These are phyloP conservation scores for Syzygium aromaticum DNA, from an alignment of 345 rosid genomes.

Conservation along the genomic window DNA sequence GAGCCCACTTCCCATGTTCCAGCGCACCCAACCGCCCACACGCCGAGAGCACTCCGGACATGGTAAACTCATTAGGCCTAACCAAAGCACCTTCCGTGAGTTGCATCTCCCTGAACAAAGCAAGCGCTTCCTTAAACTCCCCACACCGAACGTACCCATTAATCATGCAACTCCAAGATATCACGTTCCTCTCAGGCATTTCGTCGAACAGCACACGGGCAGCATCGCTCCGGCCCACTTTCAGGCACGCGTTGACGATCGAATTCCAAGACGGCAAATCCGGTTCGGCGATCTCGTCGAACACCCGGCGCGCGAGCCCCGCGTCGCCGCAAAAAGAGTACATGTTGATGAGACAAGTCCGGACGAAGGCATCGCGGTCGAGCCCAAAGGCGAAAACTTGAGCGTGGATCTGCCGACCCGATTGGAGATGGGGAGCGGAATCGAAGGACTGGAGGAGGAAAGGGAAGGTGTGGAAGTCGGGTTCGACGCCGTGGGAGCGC, in stretches of 20 bases:
- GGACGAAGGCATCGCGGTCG: conserved; percentile 16
- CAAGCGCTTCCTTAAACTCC: conserved; percentile 32
- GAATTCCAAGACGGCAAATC: conserved; percentile 58
- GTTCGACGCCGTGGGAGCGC: conserved; percentile 37
- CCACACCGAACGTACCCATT: conserved; percentile 42
- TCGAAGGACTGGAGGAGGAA: conserved; percentile 33
- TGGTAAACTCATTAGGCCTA: conserved; percentile 37
- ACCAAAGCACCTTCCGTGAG: conserved; percentile 5
- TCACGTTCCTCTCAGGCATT: conserved; percentile 44
- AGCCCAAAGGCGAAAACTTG: conserved; percentile 17
- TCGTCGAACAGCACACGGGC: conserved; percentile 38
- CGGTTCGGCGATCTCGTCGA: conserved; percentile 18
- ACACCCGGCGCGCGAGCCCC: conserved; percentile 21
- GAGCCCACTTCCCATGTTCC: conserved; percentile 39
- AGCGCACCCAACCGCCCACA: conserved; percentile 48
- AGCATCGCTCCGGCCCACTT: conserved; percentile 15
- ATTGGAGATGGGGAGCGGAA: conserved; percentile 7
- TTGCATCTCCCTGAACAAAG: conserved; percentile 40
- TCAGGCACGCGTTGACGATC: conserved; percentile 15
- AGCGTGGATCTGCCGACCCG: conserved; percentile 13
- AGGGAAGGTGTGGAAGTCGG: conserved; percentile 43
- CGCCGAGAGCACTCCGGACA: conserved; percentile 39
- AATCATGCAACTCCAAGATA: conserved; percentile 49
- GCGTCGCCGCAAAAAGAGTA: conserved; percentile 32
- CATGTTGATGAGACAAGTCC: conserved; percentile 31